Conservation (phyloP, 805 yeast genomes). For the Wickerhamomyces rabaulensis region DNA sequence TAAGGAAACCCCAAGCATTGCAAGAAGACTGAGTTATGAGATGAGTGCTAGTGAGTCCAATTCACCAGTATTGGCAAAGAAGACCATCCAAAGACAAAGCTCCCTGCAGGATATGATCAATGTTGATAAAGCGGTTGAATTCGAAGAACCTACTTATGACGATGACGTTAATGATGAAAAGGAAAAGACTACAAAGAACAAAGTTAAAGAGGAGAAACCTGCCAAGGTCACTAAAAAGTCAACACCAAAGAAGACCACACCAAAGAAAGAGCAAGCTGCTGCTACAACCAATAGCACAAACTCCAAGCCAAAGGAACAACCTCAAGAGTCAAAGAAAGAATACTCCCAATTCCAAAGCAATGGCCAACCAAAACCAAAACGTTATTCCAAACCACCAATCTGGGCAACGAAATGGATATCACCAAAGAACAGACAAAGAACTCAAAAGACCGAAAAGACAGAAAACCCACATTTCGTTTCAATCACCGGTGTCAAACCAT, state of each 20-base stretch:
- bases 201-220: background rate
- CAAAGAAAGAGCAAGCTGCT: slow-evolving; percentile 4
- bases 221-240: background rate
- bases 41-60: slow-evolving; percentile 17
- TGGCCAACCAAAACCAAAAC: slow-evolving; percentile 43
- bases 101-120: slow-evolving; percentile 15
- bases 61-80: slow-evolving; percentile 22
- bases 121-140: slow-evolving; percentile 8
- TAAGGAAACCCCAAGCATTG: slow-evolving; percentile 31
- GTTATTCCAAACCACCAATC: slow-evolving; percentile 62
- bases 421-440: slow-evolving; percentile 1
- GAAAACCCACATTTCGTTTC: slow-evolving; percentile 21
- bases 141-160: slow-evolving; percentile 11
- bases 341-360: background rate
- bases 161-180: slow-evolving; percentile 4
- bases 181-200: slow-evolving; percentile 1
- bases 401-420: slow-evolving; percentile 74
- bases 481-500: slow-evolving; percentile 70
- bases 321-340: background rate
- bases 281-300: too few species aligned
- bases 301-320: background rate
- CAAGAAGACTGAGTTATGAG: slow-evolving; percentile 25
- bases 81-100: slow-evolving; percentile 13
- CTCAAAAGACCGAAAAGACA: background rate
- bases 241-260: slow-evolving; percentile 3